Evolutionary conservation across 1,284 basidiomycete species (phyloP), one percentile per base, ranked within the genome.

Genomic region (Rhizoctonia solani): DNA sequence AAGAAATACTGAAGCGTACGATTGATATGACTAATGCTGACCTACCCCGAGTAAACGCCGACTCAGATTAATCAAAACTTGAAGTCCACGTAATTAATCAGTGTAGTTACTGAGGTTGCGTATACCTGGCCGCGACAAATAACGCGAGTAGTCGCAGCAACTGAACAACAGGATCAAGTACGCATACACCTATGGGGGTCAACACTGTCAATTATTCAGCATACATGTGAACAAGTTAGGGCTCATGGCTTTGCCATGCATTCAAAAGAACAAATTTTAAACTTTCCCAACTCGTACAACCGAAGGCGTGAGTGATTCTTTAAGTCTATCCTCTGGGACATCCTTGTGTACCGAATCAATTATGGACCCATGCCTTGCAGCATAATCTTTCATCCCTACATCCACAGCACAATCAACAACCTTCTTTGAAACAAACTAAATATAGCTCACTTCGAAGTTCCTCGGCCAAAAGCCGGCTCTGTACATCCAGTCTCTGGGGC

Each of bases 301-400:
- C 9, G 50, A 39, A 2, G 61, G 61, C 16, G 39, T 21, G 39
- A 65, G 27, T 25, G 61, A 65, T 16, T 65, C 61, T 34, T 41
- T 37, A 6, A 65, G 42, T 46, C 32, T 53, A 16, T 65, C 61
- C 1, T 39, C 29, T 16, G 37, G 34, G 9, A 65, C 49, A 19
- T 54, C 25, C 4, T 37, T 41, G 44, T 65, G 61, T 29, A 53
- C 61, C 50, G 61, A 65, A 27, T 65, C 61, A 23, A 65, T 46
- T 4, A 50, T 42, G 9, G 41, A 19, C 21, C 61, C 61, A 14
- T 49, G 50, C 19, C 54, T 53, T 4, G 27, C 39, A 8, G 61
- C 34, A 27, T 65, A 37, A 1, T 34, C 61, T 46, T 29, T 46
- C 61, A 65, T 65, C 16, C 61, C 61, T 65, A 21, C 16, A 5